Evolutionary conservation across 441 rosid species (phyloP), one percentile per base, ranked within the genome.

Genomic region (Omphalea diandra): DNA sequence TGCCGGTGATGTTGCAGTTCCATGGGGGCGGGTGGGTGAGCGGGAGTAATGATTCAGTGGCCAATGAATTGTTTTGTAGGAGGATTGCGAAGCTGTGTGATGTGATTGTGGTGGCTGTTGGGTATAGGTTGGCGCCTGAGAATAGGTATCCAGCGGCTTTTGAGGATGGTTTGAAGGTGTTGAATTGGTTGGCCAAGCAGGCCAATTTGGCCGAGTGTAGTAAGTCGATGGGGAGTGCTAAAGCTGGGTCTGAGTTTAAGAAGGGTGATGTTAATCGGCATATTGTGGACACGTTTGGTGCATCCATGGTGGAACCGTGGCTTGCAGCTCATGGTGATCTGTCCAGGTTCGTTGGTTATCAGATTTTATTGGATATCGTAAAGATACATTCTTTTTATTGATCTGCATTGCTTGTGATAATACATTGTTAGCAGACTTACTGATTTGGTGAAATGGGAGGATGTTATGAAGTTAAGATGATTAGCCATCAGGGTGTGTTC

Each of bases 261-360:
- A 94, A 86, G 75, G 50, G 79, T 1, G 96, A 87, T 64, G 74
- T 73, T 52, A 81, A 86, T 31, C 82, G 93, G 53, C 91, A 92
- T 22, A 83, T 95, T 57, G 89, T 82, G 3, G 96, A 95, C 74
- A 72, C 88, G 0, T 90, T 95, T 50, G 99, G 99, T 43, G 94
- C 97, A 15, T 89, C 97, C 1, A 84, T 93, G 97, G 99, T 93
- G 59, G 99, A 95, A 79, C 99, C 98, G 0, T 95, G 99, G 99
- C 71, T 95, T 15, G 97, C 97, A 5, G 90, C 97, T 38, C 99
- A 95, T 40, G 99, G 88, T 0, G 99, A 95, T 85, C 95, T 87
- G 18, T 88, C 97, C 76, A 95, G 99, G 99, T 95, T 60, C 53
- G 27, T 43, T 3, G 27, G 6, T 27, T 65, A 8, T 24, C 15